Percentiles rank a stretch among this genome's conserved stretches.
Evolutionary conservation across 441 rosid genomes (phyloP).

Genomic region (Mallotus repandus): DNA sequence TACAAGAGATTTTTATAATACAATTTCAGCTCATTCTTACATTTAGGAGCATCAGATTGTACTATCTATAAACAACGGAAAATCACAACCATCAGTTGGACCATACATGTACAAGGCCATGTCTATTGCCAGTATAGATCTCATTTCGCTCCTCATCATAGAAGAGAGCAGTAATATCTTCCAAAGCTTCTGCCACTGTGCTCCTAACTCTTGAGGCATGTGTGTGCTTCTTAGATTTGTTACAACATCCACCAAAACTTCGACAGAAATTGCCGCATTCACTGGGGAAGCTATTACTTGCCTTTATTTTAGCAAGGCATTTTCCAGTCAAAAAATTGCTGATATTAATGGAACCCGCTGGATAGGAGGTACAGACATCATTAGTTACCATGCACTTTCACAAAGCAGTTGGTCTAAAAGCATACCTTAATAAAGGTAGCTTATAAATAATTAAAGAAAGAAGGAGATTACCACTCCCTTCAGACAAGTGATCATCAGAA

Average conservation of each 20-base stretch:
- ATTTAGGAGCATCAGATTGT: background rate
- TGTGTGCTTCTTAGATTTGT: slow-evolving; percentile 23
- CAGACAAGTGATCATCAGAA: slow-evolving; percentile 65
- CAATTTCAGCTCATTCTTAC: background rate
- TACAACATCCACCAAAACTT: slow-evolving; percentile 6
- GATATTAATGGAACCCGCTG: slow-evolving; percentile 77
- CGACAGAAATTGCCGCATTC: slow-evolving; percentile 35
- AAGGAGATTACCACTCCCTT: slow-evolving; percentile 64
- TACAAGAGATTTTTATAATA: background rate
- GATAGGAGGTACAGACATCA: slow-evolving; percentile 18
- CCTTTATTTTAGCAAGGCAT: slow-evolving; percentile 73
- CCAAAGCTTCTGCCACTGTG: slow-evolving; percentile 69
- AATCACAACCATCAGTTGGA: slow-evolving; percentile 42
- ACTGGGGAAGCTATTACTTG: slow-evolving; percentile 44
- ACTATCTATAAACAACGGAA: background rate
- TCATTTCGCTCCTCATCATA: slow-evolving; percentile 83
- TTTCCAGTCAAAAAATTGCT: slow-evolving; percentile 88
- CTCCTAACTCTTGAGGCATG: slow-evolving; percentile 38
- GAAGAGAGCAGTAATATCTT: slow-evolving; percentile 79
- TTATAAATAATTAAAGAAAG: too few relatives aligned
- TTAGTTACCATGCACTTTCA: background rate
- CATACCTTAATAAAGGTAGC: too few relatives aligned
- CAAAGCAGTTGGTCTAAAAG: too few relatives aligned
- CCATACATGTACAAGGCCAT: slow-evolving; percentile 80
- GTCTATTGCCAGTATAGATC: slow-evolving; percentile 75